Evolutionary conservation across 371 early-diverging fungal species (phyloP).

Genomic region (Mucor lusitanicus): DNA sequence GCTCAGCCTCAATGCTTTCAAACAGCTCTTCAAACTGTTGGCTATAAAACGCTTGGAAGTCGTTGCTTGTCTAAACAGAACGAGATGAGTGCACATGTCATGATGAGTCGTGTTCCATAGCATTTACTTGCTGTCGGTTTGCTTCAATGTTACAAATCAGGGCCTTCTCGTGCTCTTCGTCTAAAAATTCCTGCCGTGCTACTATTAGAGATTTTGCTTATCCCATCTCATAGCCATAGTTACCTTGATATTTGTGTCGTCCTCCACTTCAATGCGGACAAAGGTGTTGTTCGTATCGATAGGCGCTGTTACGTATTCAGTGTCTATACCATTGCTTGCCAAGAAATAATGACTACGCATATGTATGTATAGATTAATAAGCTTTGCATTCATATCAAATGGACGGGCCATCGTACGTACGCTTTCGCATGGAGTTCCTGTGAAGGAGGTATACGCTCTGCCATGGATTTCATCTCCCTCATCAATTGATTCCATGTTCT

Average conservation of each 20-base stretch:
- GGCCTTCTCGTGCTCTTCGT: slow-evolving; percentile 20
- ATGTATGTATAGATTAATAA: background rate
- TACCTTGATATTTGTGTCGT: slow-evolving; percentile 22
- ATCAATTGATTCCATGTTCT: slow-evolving; percentile 13
- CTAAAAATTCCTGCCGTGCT: slow-evolving; percentile 10
- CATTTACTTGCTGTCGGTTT: slow-evolving; percentile 6
- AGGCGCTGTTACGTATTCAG: slow-evolving; percentile 16
- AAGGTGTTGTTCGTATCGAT: slow-evolving; percentile 8
- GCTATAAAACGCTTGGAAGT: slow-evolving; percentile 4
- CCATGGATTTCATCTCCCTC: slow-evolving; percentile 5
- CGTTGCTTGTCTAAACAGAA: slow-evolving; percentile 7
- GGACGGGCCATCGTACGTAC: slow-evolving; percentile 1
- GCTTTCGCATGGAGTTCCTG: slow-evolving; percentile 26
- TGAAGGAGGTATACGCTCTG: slow-evolving; percentile 10
- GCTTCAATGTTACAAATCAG: slow-evolving; percentile 18
- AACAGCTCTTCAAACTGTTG: background rate
- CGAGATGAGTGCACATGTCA: background rate
- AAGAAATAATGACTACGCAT: slow-evolving; percentile 43
- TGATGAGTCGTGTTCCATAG: background rate
- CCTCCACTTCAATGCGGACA: slow-evolving; percentile 7
- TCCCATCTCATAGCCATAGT: too few relatives aligned
- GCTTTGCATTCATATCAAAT: background rate
- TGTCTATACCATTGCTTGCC: slow-evolving; percentile 41
- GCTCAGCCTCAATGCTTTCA: background rate
- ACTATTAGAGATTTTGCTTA: background rate